Conservation (phyloP, 2,329 filamentous ascomycete species). For the Fusarium penzigii region DNA sequence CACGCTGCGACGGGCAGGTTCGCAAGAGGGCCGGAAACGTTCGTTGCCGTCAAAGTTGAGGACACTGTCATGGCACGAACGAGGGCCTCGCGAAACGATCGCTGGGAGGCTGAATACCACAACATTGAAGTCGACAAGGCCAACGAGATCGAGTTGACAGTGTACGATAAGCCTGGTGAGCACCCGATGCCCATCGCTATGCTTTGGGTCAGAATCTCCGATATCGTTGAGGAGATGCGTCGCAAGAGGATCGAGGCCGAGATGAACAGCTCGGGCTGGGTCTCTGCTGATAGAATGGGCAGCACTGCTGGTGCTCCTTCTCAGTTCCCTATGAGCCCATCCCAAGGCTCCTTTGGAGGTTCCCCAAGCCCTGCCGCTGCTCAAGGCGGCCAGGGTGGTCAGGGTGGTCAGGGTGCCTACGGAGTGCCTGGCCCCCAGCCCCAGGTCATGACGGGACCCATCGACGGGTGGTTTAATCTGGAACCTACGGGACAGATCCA, state of each 20-base stretch:
- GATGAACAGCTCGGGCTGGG: conserved; percentile 93
- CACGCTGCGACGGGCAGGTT: conserved; percentile 85
- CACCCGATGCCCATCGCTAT: conserved; percentile 91
- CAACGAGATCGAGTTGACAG: conserved; percentile 96
- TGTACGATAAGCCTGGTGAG: conserved; percentile 93
- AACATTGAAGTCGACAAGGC: conserved; percentile 96
- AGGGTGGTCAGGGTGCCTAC: conserved; percentile 28
- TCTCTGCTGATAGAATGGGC: conserved; percentile 93
- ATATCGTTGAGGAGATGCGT: conserved; percentile 96
- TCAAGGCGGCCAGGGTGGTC: conserved; percentile 29
- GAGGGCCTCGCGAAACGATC: conserved; percentile 79
- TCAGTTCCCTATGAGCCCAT: conserved; percentile 61
- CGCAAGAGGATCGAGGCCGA: conserved; percentile 97
- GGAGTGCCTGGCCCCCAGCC: conserved; percentile 45
- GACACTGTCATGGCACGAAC: conserved; percentile 89
- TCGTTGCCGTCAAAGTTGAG: conserved; percentile 95
- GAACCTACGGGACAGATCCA: conserved; percentile 94
- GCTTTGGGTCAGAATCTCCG: conserved; percentile 94
- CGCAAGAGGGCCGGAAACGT: conserved; percentile 88
- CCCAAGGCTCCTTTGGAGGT: conserved; percentile 43
- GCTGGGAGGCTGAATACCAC: conserved; percentile 89
- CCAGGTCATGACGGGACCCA: conserved; percentile 59
- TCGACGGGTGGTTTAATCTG: conserved; percentile 96
- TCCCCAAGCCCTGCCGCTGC: conserved; percentile 46
- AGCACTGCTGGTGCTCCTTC: conserved; percentile 49